Evolutionary conservation across 345 rosid species (phyloP).

Genomic region (Conringia planisiliqua): DNA sequence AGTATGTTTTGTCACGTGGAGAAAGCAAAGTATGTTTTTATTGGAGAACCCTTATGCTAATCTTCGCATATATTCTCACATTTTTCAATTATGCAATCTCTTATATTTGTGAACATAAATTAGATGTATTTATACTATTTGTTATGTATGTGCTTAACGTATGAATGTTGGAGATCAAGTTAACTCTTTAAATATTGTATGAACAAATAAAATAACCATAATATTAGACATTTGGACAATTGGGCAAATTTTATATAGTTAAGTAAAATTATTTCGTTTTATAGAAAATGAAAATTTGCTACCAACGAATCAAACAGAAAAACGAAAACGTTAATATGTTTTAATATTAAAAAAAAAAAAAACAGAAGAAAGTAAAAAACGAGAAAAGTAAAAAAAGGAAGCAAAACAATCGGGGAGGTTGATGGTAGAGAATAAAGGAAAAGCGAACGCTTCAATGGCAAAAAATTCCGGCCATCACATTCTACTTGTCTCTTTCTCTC

Average conservation of each 20-base stretch:
- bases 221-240: too few relatives aligned
- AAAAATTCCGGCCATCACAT: slow-evolving; percentile 21
- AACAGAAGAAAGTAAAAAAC: neutral
- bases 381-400: neutral
- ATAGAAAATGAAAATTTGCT: too few relatives aligned
- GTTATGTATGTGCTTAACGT: neutral
- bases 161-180: neutral
- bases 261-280: too few relatives aligned
- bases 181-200: too few relatives aligned
- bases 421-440: slow-evolving; percentile 14
- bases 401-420: slow-evolving; percentile 23
- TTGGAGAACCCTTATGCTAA: slow-evolving; percentile 18
- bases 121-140: neutral
- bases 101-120: neutral
- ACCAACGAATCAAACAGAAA: neutral
- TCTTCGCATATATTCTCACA: slow-evolving; percentile 22
- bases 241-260: too few relatives aligned
- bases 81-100: neutral
- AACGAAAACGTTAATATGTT: neutral
- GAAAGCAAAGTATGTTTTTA: slow-evolving; percentile 29
- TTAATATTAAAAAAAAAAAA: too few relatives aligned
- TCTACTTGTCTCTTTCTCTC: slow-evolving; percentile 21
- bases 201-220: too few relatives aligned
- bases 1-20: slow-evolving; percentile 22
- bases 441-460: slow-evolving; percentile 35